Evolutionary conservation across 208 protist species (phyloP).

Genomic region (Trypanosomatidae sp.): DNA sequence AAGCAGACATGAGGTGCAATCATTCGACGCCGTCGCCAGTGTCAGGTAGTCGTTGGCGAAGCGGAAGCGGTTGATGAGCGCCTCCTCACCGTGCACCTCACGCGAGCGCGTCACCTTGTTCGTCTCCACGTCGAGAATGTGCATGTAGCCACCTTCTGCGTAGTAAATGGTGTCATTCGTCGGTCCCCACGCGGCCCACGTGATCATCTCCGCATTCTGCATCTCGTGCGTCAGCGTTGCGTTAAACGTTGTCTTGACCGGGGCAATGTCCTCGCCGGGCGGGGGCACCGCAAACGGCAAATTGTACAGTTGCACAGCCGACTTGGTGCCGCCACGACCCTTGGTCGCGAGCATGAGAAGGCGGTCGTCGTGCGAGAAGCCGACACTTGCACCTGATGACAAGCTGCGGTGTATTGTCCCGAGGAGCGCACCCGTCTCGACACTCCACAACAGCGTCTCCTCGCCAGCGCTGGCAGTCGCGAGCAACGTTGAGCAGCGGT

Average conservation of each 20-base stretch:
- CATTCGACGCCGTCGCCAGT: constrained; percentile 90
- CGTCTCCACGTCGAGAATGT: constrained; percentile 88
- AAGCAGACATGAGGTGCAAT: constrained; percentile 92
- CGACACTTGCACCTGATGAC: constrained; percentile 51
- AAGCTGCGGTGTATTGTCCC: constrained; percentile 50
- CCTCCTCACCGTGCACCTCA: constrained; percentile 41
- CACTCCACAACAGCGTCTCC: constrained; percentile 78
- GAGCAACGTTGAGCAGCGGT: constrained; percentile 74
- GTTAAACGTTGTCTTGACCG: constrained; percentile 46
- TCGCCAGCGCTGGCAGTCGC: constrained; percentile 66
- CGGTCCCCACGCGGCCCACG: constrained; percentile 91
- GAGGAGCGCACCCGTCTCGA: constrained; percentile 86
- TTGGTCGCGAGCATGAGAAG: constrained; percentile 89
- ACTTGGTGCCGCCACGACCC: constrained; percentile 46
- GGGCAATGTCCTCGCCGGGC: constrained; percentile 42
- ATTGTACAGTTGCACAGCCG: constrained; percentile 86
- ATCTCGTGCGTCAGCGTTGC: constrained; percentile 37
- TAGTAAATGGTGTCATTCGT: constrained; percentile 95
- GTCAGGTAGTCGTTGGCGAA: constrained; percentile 85
- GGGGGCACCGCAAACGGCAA: constrained; percentile 48
- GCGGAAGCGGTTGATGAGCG: constrained; percentile 77
- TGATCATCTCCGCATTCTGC: constrained; percentile 47
- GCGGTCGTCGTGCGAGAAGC: constrained; percentile 86
- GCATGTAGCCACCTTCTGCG: constrained; percentile 86
- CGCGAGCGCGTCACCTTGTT: constrained; percentile 58